Evolutionary conservation across 768 basidiomycete species (phyloP).

Genomic region (Aureoboletus auriporus): DNA sequence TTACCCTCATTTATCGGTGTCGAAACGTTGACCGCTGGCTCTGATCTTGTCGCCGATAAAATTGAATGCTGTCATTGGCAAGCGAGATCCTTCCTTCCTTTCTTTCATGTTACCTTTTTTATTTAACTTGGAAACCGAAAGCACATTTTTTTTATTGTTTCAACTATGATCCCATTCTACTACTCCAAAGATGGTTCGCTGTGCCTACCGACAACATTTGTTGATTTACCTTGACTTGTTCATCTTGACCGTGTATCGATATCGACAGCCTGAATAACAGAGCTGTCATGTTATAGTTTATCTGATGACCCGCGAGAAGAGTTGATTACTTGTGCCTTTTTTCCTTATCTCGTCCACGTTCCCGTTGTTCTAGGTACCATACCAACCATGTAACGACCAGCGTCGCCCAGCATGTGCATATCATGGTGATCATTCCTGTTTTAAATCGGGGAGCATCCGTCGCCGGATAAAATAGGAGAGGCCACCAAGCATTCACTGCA

Average conservation of each 20-base stretch:
- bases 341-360: slow-evolving; percentile 13
- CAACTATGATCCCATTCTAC: not conserved
- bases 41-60: slow-evolving; percentile 8
- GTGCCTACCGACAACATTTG: slow-evolving; percentile 11
- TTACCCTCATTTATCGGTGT: slow-evolving; percentile 1
- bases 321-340: no score
- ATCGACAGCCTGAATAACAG: slow-evolving; percentile 7
- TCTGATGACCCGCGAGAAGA: not conserved
- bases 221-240: slow-evolving; percentile 3
- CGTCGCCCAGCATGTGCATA: slow-evolving; percentile 54
- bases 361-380: slow-evolving; percentile 48
- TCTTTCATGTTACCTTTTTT: not conserved
- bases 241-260: slow-evolving; percentile 4
- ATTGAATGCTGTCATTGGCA: slow-evolving; percentile 5
- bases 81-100: slow-evolving; percentile 11
- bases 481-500: slow-evolving; percentile 66
- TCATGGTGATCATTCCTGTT: slow-evolving; percentile 69
- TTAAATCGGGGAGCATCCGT: slow-evolving; percentile 65
- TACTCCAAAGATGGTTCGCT: slow-evolving; percentile 12
- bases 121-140: not conserved
- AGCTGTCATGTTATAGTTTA: not conserved
- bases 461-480: slow-evolving; percentile 68
- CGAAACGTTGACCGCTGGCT: slow-evolving; percentile 1
- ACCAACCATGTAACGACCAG: slow-evolving; percentile 52
- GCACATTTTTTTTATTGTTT: not conserved